Percentiles rank a stretch among this genome's conserved stretches.
Evolutionary conservation across 202 grass and related monocot species (phyloP).

Genomic region (Bolboschoenoplectus hybrid): DNA sequence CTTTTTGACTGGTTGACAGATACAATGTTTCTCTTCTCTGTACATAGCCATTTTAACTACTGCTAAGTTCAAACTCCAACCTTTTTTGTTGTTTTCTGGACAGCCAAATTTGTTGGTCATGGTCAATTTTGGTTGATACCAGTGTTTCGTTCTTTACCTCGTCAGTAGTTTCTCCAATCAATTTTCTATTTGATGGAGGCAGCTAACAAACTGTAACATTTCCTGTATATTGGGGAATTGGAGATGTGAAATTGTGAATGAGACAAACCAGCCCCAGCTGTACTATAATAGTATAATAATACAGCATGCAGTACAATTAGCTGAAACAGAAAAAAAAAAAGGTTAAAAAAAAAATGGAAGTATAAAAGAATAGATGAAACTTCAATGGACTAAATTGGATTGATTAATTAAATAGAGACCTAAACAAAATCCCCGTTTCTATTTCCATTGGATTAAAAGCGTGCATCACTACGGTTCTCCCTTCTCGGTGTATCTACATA

Average conservation of each 20-base stretch:
- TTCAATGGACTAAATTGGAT: background rate
- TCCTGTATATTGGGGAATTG: slow-evolving; percentile 10
- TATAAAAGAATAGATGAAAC: background rate
- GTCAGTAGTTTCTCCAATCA: background rate
- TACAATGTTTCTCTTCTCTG: background rate
- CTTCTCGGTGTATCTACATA: background rate
- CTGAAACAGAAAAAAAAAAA: background rate
- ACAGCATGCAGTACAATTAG: background rate
- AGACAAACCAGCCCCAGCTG: slow-evolving; percentile 18
- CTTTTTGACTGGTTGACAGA: slow-evolving; percentile 32
- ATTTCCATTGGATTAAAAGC: slow-evolving; percentile 33
- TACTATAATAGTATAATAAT: background rate
- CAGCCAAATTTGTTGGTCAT: slow-evolving; percentile 12
- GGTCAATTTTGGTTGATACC: slow-evolving; percentile 28
- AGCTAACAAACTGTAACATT: background rate
- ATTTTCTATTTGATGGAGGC: background rate
- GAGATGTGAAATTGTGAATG: slow-evolving; percentile 1
- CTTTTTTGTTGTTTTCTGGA: background rate
- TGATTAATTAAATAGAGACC: background rate
- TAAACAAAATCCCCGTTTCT: background rate
- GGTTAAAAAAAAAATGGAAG: too few relatives aligned
- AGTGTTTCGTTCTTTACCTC: background rate
- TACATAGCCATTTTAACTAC: slow-evolving; percentile 22
- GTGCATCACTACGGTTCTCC: slow-evolving; percentile 21
- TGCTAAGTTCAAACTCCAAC: background rate